A percentile compares a stretch with the other conserved stretches of the same genome.
phyloP scores from a whole-genome alignment of 306 rosid species.

The Cucumis cinereus region DNA sequence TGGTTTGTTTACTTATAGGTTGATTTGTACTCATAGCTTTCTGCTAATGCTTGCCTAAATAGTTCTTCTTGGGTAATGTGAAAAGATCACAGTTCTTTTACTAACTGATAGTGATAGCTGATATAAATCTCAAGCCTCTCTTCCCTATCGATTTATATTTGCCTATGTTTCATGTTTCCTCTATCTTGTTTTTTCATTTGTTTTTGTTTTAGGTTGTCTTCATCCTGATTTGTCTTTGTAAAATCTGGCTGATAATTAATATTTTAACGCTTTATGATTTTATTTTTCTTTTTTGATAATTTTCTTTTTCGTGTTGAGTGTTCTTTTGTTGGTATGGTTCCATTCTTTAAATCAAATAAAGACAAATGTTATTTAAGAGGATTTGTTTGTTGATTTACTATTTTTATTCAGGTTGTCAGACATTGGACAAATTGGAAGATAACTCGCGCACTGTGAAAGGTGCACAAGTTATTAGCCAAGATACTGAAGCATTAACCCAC shows the following conservation, averaged over 20 bases:
- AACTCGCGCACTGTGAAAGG: slow-evolving; percentile 75
- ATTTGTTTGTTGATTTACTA: background rate
- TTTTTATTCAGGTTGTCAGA: slow-evolving; percentile 38
- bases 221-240: background rate
- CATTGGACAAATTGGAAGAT: slow-evolving; percentile 62
- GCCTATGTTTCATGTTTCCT: background rate
- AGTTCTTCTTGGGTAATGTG: background rate
- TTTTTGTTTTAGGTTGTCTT: background rate
- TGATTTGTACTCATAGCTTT: background rate
- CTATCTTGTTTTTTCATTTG: background rate
- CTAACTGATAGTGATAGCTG: background rate
- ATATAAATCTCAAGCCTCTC: background rate
- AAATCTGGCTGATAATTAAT: background rate
- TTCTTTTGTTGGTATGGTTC: background rate
- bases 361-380: background rate
- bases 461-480: slow-evolving; percentile 67
- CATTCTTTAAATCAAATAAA: background rate
- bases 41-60: background rate
- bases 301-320: background rate
- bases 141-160: background rate
- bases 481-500: slow-evolving; percentile 57
- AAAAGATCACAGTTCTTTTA: background rate
- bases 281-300: background rate
- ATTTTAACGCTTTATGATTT: background rate
- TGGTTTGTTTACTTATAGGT: background rate